These are phyloP conservation scores for Metarhizium album DNA, from an alignment of 2,329 filamentous ascomycete species.

Conservation along the genomic window DNA sequence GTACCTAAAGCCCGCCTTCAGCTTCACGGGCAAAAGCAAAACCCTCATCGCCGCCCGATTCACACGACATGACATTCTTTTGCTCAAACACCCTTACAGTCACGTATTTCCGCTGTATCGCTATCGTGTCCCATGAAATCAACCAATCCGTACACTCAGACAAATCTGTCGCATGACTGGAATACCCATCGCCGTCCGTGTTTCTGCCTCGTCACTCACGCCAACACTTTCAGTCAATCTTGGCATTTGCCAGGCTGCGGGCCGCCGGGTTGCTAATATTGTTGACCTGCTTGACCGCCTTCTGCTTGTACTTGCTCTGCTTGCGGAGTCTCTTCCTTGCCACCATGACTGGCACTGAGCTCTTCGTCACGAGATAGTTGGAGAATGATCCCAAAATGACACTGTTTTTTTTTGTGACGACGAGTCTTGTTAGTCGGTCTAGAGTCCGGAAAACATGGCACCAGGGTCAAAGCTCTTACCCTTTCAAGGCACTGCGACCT, in stretches of 20 bases:
- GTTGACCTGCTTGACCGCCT: conserved; percentile 63
- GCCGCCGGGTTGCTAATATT: conserved; percentile 63
- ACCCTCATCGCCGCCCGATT: too few relatives aligned
- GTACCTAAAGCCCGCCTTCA: neutral
- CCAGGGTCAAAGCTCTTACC: conserved; percentile 42
- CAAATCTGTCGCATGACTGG: neutral
- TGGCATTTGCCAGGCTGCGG: conserved; percentile 57
- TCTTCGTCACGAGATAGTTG: conserved; percentile 95
- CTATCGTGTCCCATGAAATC: neutral
- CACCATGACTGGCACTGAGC: conserved; percentile 95
- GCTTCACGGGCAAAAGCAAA: too few relatives aligned
- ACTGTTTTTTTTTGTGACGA: conserved; percentile 40
- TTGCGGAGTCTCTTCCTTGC: conserved; percentile 83
- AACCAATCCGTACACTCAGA: neutral
- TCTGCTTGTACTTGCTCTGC: conserved; percentile 67
- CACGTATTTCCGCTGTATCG: neutral
- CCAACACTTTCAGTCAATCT: conserved; percentile 51
- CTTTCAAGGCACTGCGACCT: conserved; percentile 84
- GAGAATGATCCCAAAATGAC: conserved; percentile 93
- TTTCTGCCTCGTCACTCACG: neutral
- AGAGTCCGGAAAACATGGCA: neutral
- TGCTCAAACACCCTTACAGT: neutral
- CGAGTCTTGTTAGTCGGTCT: conserved; percentile 21
- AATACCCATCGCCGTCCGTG: neutral
- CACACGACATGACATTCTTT: neutral